Conservation (phyloP, 2,329 filamentous ascomycete genomes). For the Colletotrichum lupini region DNA sequence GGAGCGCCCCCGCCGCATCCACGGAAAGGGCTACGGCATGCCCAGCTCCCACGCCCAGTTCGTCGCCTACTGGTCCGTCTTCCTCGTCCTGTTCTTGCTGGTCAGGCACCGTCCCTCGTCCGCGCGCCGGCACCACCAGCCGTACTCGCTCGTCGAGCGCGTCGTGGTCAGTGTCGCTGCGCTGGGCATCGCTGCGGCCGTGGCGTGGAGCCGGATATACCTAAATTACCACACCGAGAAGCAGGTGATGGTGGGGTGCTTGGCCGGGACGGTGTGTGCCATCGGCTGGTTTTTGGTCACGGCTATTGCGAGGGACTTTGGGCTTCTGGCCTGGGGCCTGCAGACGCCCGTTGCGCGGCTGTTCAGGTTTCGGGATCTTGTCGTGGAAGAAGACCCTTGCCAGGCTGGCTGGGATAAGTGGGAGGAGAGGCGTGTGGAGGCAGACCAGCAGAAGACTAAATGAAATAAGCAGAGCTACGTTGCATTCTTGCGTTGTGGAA, state of each 20-base stretch:
- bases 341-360: conserved; percentile 72
- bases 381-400: conserved; percentile 87
- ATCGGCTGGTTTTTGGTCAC: conserved; percentile 83
- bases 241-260: conserved; percentile 86
- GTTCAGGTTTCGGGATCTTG: conserved; percentile 83
- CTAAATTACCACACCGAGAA: conserved; percentile 90
- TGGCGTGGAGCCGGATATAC: conserved; percentile 88
- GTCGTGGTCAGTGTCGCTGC: conserved; percentile 64
- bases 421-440: conserved; percentile 66
- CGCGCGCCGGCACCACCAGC: conserved; percentile 44
- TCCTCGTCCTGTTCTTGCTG: conserved; percentile 85
- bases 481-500: neutral
- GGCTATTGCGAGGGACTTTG: conserved; percentile 71
- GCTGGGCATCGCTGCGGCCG: conserved; percentile 70
- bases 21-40: conserved; percentile 98
- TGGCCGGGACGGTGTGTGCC: conserved; percentile 77
- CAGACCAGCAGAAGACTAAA: conserved; percentile 45
- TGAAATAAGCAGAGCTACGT: neutral
- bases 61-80: conserved; percentile 89
- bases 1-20: conserved; percentile 83
- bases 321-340: conserved; percentile 78
- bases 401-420: conserved; percentile 96
- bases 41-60: conserved; percentile 95
- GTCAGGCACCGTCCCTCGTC: conserved; percentile 70
- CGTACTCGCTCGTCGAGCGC: conserved; percentile 72